These are phyloP conservation scores for Pythium coloratum DNA, from an alignment of 352 stramenopile genomes.

Conservation along the genomic window DNA sequence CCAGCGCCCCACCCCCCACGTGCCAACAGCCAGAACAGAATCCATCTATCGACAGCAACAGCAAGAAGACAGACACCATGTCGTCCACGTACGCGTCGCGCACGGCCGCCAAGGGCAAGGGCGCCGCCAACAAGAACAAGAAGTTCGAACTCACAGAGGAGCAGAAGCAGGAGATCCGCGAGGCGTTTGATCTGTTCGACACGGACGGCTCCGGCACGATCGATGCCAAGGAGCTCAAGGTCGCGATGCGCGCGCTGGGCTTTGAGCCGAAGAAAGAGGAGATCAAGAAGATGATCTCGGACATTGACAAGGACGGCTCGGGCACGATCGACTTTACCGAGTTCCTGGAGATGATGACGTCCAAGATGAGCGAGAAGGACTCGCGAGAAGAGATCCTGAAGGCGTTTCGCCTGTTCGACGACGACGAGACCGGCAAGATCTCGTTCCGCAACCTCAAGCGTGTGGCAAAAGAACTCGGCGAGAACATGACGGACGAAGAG, in stretches of 20 bases:
- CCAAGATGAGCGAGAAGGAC: conserved; percentile 97
- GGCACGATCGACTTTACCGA: conserved; percentile 97
- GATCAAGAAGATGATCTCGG: conserved; percentile 97
- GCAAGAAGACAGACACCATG: conserved; percentile 33
- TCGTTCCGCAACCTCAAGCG: conserved; percentile 96
- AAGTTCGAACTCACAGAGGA: conserved; percentile 91
- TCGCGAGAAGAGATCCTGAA: conserved; percentile 97
- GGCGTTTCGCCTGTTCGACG: conserved; percentile 97
- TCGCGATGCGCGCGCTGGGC: conserved; percentile 94
- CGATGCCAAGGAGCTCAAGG: conserved; percentile 95
- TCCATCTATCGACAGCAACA: conserved; percentile 8
- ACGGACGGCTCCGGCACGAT: conserved; percentile 95
- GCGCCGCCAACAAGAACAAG: conserved; percentile 73
- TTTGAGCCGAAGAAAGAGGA: conserved; percentile 98
- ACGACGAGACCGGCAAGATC: conserved; percentile 97
- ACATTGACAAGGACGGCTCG: conserved; percentile 95
- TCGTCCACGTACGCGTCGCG: conserved; percentile 69
- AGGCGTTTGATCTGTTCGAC: conserved; percentile 98
- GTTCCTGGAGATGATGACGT: conserved; percentile 98
- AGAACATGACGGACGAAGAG: conserved; percentile 97
- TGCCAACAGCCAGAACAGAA: conserved; percentile 5
- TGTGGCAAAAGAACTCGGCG: conserved; percentile 95
- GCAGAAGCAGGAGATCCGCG: conserved; percentile 94
- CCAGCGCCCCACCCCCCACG: background rate
- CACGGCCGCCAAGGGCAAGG: conserved; percentile 65